Evolutionary conservation across 1,284 basidiomycete genomes (phyloP), one percentile per base, ranked within the genome.

Genomic region (Microbotryum lychnidis-dioicae): DNA sequence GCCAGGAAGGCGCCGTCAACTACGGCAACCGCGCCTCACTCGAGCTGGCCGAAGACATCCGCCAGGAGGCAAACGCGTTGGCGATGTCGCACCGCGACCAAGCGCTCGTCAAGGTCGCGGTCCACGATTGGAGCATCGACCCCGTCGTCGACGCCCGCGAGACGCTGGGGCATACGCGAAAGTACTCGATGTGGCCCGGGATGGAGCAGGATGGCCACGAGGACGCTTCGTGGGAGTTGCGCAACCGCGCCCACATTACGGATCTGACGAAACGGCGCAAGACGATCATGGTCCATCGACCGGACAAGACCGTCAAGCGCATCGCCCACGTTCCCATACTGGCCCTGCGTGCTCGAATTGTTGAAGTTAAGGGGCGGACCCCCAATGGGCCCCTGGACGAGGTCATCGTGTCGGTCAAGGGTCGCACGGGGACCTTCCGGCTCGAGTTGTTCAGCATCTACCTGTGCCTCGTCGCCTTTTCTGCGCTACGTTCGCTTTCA

Each of bases 401-500:
- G 25, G 77, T 79, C 62, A 75, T 80, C 25, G 69, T 81, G 12
- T 73, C 73, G 3, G 63, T 80, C 44, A 69, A 76, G 31, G 70
- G 80, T 9, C 76, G 77, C 27, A 75, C 78, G 37, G 67, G 82
- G 25, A 75, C 78, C 9, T 70, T 79, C 37, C 80, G 80, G 50
- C 78, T 86, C 68, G 81, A 84, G 66, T 77, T 93, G 44, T 81
- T 84, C 16, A 84, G 89, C 73, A 77, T 87, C 21, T 93, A 92
- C 72, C 86, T 84, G 70, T 68, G 80, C 12, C 79, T 94, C 48
- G 78, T 91, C 53, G 87, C 86, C 12, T 65, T 81, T 4, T 78
- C 82, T 45, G 82, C 82, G 0, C 57, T 87, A 47, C 80, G 77
- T 65, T 75, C 75, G 3, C 75, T 87, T 44, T 31, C 68, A 16